Base-by-base conservation (phyloP, 768 basidiomycete species). In the Amanita jacksonii region DNA sequence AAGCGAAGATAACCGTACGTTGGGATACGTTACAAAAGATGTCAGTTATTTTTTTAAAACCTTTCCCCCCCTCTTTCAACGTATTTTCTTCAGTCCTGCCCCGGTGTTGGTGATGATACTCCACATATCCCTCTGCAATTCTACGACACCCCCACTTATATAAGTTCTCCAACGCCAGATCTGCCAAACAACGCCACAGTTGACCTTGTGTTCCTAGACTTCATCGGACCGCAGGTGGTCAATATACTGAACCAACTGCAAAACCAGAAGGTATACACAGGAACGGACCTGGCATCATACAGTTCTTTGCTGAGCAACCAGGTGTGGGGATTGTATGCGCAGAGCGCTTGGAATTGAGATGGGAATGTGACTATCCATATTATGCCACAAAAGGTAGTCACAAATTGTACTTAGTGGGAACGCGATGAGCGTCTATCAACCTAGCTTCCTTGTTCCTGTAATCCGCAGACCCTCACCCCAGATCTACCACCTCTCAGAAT, bases 151-250 rank as follows among this genome's bases (percentile, higher is more conserved):
- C 82, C 81, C 0, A 67, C 71, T 53, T 87, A 78, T 54, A 68
- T 86, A 46, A 68, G 67, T 12, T 81, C 79, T 0, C 58, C 65
- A 20, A 56, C 73, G 2, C 80, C 83, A 2, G 55, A 64, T 18
- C 69, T 77, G 10, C 48, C 73, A 0, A 65, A 65, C 42, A 64
- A 69, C 42, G 67, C 75, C 0, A 63, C 63, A 0, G 68, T 90
- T 49, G 87, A 90, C 52, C 70, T 90, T 16, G 79, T 89, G 25
- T 90, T 88, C 57, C 68, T 81, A 37, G 67, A 80, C 57, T 89
- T 86, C 59, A 77, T 87, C 54, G 63, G 70, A 53, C 43, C 53
- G 4, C 63, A 74, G 49, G 54, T 84, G 20, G 49, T 85, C 46
- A 31, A 49, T 4, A 70, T 75, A 20, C 55, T 87, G 41, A 89